These are phyloP conservation scores for Phytophthora pseudosyringae DNA, from an alignment of 352 stramenopile species.

Conservation along the genomic window DNA sequence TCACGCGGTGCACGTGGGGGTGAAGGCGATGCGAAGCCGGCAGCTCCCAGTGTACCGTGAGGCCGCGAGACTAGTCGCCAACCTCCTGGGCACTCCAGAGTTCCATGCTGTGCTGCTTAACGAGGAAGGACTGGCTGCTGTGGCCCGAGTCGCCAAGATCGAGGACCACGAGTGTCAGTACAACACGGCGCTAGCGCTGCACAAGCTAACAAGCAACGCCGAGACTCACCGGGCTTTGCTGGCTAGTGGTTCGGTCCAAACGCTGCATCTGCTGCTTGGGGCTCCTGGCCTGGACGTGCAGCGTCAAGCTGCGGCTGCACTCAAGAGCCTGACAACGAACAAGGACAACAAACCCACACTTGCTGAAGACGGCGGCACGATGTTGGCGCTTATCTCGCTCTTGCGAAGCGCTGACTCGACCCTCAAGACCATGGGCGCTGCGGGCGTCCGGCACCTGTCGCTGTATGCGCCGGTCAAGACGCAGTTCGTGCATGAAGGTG, in stretches of 20 bases:
- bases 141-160: conserved; percentile 89
- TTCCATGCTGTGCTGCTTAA: conserved; percentile 88
- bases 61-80: conserved; percentile 89
- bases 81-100: conserved; percentile 86
- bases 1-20: conserved; percentile 87
- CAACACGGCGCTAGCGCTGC: conserved; percentile 87
- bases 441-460: conserved; percentile 89
- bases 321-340: conserved; percentile 93
- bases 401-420: conserved; percentile 76
- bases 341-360: conserved; percentile 92
- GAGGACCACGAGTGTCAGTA: conserved; percentile 93
- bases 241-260: conserved; percentile 59
- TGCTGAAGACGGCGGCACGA: conserved; percentile 80
- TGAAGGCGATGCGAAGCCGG: conserved; percentile 89
- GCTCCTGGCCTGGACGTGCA: conserved; percentile 77
- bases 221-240: conserved; percentile 75
- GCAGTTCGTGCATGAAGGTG: conserved; percentile 72
- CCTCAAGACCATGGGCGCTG: conserved; percentile 89
- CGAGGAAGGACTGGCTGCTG: conserved; percentile 71
- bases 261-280: conserved; percentile 80
- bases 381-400: conserved; percentile 87
- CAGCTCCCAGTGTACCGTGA: conserved; percentile 93
- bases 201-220: conserved; percentile 88
- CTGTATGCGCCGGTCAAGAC: conserved; percentile 78
- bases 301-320: conserved; percentile 89